A percentile compares a stretch with the other conserved stretches of the same genome.
phyloP scores from a whole-genome alignment of 176 grass and related monocot genomes.

The Oryza glaberrima region DNA sequence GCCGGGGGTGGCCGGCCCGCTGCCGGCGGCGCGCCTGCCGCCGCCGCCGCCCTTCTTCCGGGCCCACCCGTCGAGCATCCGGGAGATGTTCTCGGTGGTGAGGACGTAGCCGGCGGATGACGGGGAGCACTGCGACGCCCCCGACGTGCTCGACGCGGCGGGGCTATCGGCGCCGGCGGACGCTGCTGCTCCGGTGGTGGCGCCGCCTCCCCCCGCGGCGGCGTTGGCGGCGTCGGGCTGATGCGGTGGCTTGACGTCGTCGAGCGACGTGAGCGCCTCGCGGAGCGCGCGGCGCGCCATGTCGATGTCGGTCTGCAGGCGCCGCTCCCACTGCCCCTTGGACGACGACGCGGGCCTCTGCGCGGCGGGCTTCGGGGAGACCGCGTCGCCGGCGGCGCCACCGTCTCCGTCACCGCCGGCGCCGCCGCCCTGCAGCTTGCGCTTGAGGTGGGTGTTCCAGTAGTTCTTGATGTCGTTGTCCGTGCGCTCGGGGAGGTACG shows the following conservation, averaged over 20 bases:
- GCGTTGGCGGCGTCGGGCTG: not conserved
- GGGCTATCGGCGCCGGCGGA: conserved; percentile 23
- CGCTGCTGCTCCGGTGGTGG: no score
- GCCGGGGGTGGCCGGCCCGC: conserved; percentile 22
- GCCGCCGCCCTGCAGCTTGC: conserved; percentile 49
- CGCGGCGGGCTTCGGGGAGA: not conserved
- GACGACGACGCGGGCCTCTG: conserved; percentile 44
- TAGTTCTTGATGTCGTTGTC: conserved; percentile 99
- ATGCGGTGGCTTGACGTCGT: conserved; percentile 29
- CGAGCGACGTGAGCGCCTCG: conserved; percentile 61
- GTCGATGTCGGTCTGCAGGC: conserved; percentile 84
- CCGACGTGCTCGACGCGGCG: conserved; percentile 43
- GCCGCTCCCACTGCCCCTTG: conserved; percentile 87
- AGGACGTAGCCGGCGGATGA: conserved; percentile 50
- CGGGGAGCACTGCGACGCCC: conserved; percentile 43
- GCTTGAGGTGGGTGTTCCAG: conserved; percentile 98
- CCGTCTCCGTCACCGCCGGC: not conserved
- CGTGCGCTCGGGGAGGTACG: conserved; percentile 89
- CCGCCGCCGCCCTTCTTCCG: not conserved
- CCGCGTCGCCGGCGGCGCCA: not conserved
- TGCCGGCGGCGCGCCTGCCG: no score
- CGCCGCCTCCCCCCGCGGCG: not conserved
- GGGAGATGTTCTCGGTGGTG: conserved; percentile 74
- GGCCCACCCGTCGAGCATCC: conserved; percentile 77
- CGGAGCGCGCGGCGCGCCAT: conserved; percentile 67